Base-by-base conservation (phyloP, 768 basidiomycete species). In the Leccinum broughii region DNA sequence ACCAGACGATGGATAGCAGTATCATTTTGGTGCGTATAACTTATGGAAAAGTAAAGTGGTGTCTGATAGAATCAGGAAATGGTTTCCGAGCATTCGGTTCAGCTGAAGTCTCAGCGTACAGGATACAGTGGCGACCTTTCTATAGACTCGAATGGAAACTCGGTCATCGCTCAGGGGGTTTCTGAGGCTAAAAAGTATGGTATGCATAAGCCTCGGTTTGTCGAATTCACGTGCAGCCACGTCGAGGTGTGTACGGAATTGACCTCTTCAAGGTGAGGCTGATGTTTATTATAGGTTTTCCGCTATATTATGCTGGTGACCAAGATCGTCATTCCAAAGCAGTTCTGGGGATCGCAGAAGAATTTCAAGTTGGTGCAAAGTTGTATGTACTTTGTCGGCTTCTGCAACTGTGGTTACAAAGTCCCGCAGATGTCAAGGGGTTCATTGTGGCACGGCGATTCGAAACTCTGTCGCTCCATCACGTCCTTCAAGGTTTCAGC, bases 371-470 rank as follows among this genome's bases (percentile, higher is more conserved):
- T 84, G 8, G 72, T 92, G 17, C 76, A 85, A 59, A 67, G 74
- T 39, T 77, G 92, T 93, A 67, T 64, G 83, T 73, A 49, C 50
- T 56, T 32, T 11, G 39, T 35, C 24, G 13, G 2, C 8, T 26
- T 37, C 56, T 3, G 17, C 17, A 20, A 1, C 20, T 57, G 55
- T 3, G 50, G 50, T 46, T 50, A n/a, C 28, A 35, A 55, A 7
- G 24, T 5, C 8, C 20, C 9, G 8, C 54, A 95, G 95, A 86
- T 66, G 79, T 93, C 49, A 85, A 88, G 60, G 74, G 77, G n/a
- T 88, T 96, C 63, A 84, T 98, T 50, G 72, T 78, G 14, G 82
- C 82, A 51, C 84, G 93, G 15, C 87, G 93, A n/a, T 90, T 85
- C 67, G 97, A 99, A 72, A 85, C 87, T 0, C 58, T 92, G 17